A percentile compares a stretch with the other conserved stretches of the same genome.
These are phyloP conservation scores for Solanum raphanifolium DNA, from an alignment of 257 asterid species.

Conservation along the genomic window DNA sequence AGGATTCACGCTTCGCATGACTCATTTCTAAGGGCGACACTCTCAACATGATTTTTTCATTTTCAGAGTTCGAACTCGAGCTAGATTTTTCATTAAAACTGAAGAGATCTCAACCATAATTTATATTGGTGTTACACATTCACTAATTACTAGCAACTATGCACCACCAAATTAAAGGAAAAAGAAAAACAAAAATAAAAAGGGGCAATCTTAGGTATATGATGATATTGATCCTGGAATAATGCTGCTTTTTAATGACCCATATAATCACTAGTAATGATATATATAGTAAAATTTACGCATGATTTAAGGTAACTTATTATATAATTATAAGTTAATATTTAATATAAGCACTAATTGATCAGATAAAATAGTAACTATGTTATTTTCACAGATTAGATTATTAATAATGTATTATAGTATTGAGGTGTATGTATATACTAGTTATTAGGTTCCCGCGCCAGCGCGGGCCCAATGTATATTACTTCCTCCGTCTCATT, in stretches of 20 bases:
- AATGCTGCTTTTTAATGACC: neutral
- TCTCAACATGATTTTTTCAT: neutral
- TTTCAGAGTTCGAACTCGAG: neutral
- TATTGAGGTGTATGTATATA: neutral
- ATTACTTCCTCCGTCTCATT: too few species aligned
- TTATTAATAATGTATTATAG: neutral
- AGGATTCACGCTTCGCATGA: neutral
- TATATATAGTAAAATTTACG: neutral
- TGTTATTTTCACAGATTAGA: neutral
- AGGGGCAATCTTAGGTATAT: neutral
- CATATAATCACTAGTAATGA: neutral
- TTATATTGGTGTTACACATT: neutral
- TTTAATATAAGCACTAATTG: neutral
- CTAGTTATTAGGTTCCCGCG: too few species aligned
- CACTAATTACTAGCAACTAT: neutral
- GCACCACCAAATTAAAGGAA: neutral
- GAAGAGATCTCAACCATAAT: neutral
- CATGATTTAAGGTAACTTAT: neutral
- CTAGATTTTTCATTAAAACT: neutral
- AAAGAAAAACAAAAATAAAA: neutral
- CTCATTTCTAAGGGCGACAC: neutral
- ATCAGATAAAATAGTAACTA: neutral
- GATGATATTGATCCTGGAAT: neutral
- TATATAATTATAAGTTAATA: neutral
- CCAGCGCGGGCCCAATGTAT: too few species aligned